Percentiles rank a stretch among this genome's conserved stretches.
Conservation (phyloP, 2,329 filamentous ascomycete species). For the Talaromyces pinophilus region DNA sequence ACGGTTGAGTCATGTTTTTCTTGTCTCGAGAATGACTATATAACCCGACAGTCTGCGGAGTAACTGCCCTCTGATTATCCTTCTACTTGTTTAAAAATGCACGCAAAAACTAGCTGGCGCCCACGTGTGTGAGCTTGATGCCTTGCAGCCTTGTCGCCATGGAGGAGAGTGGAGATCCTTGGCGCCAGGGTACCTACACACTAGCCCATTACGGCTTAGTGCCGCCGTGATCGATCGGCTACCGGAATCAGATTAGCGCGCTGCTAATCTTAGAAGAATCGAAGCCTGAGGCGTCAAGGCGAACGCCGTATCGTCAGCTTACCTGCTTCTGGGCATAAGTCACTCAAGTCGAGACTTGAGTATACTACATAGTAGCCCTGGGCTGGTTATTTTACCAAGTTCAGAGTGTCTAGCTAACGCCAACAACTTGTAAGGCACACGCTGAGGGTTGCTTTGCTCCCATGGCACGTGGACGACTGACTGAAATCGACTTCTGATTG, state of each 20-base stretch:
- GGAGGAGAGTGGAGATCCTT: neutral
- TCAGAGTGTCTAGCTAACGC: neutral
- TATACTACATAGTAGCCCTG: neutral
- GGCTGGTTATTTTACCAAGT: neutral
- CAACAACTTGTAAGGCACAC: neutral
- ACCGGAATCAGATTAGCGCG: constrained; percentile 3
- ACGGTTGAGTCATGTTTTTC: neutral
- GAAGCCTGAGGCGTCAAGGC: neutral
- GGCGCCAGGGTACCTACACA: neutral
- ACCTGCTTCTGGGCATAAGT: neutral
- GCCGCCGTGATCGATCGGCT: neutral
- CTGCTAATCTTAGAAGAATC: neutral
- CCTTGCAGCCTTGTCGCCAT: neutral
- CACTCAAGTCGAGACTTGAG: neutral
- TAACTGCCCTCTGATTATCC: neutral
- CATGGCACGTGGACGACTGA: neutral
- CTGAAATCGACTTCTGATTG: neutral
- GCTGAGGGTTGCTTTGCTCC: neutral
- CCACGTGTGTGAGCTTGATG: constrained; percentile 1
- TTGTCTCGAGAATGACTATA: neutral
- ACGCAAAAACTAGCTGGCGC: neutral
- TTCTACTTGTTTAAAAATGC: neutral
- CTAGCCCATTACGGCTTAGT: neutral
- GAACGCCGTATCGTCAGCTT: neutral
- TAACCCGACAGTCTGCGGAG: neutral